Conservation (phyloP, 768 basidiomycete genomes). For the Collybia nuda region DNA sequence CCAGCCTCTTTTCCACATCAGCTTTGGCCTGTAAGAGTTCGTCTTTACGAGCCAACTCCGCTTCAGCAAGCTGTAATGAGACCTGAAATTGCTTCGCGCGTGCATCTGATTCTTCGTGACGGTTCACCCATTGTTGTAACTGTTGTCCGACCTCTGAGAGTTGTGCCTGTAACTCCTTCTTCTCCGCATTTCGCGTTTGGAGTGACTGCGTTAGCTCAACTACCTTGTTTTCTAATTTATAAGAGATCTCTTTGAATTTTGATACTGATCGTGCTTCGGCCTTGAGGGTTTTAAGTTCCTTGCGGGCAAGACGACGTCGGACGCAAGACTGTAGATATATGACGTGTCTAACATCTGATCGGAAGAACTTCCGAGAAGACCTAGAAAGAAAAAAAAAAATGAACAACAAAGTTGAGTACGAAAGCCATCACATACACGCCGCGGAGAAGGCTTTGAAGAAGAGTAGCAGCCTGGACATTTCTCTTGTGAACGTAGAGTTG, state of each 20-base stretch:
- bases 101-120: slow-evolving; percentile 84
- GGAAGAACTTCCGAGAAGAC: slow-evolving; percentile 51
- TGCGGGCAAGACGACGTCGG: slow-evolving; percentile 84
- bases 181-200: slow-evolving; percentile 88
- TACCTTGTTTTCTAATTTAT: slow-evolving; percentile 97
- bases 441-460: slow-evolving; percentile 81
- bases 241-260: slow-evolving; percentile 98
- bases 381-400: slow-evolving; percentile 31
- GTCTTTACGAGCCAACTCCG: slow-evolving; percentile 69
- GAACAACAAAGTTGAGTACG: slow-evolving; percentile 3
- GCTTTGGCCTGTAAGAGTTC: slow-evolving; percentile 74
- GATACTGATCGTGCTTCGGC: slow-evolving; percentile 95
- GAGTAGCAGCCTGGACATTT: slow-evolving; percentile 59
- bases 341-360: slow-evolving; percentile 66
- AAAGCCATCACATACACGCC: slow-evolving; percentile 67
- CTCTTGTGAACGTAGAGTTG: slow-evolving; percentile 55
- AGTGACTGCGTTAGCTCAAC: slow-evolving; percentile 95
- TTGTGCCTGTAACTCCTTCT: slow-evolving; percentile 79
- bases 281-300: slow-evolving; percentile 79
- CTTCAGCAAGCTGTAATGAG: slow-evolving; percentile 68
- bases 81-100: slow-evolving; percentile 71
- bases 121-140: slow-evolving; percentile 79
- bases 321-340: slow-evolving; percentile 90
- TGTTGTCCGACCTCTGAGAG: slow-evolving; percentile 82
- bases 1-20: slow-evolving; percentile 76